Conservation (phyloP, 2,329 filamentous ascomycete species). For the Aspergillus arachidicola region DNA sequence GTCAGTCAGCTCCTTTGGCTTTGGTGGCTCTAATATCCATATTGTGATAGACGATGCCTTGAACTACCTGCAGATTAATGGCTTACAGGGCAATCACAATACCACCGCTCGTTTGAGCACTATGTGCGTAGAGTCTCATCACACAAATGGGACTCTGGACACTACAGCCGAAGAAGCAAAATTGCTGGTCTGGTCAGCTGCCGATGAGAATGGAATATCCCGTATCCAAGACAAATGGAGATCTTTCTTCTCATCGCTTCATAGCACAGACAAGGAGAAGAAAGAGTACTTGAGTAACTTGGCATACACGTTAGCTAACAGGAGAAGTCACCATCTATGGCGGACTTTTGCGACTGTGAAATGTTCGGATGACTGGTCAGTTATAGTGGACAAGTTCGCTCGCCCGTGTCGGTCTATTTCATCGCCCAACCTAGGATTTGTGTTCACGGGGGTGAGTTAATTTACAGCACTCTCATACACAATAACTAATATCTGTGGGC, state of each 20-base stretch:
- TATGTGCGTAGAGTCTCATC: neutral
- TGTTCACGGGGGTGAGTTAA: constrained; percentile 22
- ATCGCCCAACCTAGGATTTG: constrained; percentile 11
- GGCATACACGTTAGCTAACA: neutral
- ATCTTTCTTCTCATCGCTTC: neutral
- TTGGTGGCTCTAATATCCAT: constrained; percentile 11
- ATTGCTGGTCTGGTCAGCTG: constrained; percentile 2
- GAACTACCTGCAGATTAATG: neutral
- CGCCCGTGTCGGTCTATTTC: neutral
- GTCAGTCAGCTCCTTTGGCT: constrained; percentile 8
- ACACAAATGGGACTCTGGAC: neutral
- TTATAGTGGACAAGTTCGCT: neutral
- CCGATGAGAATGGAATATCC: constrained; percentile 6
- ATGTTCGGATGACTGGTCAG: neutral
- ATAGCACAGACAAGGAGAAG: neutral
- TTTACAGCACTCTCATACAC: neutral
- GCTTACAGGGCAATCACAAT: neutral
- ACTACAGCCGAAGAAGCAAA: neutral
- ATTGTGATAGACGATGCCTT: constrained; percentile 2
- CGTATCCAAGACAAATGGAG: constrained; percentile 1
- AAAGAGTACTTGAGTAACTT: neutral
- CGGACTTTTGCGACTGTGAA: neutral
- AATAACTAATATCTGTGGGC: neutral
- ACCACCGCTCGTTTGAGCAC: neutral
- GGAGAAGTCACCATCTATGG: neutral